phyloP scores from a whole-genome alignment of 768 basidiomycete genomes.

The Coprinopsis sp. region DNA sequence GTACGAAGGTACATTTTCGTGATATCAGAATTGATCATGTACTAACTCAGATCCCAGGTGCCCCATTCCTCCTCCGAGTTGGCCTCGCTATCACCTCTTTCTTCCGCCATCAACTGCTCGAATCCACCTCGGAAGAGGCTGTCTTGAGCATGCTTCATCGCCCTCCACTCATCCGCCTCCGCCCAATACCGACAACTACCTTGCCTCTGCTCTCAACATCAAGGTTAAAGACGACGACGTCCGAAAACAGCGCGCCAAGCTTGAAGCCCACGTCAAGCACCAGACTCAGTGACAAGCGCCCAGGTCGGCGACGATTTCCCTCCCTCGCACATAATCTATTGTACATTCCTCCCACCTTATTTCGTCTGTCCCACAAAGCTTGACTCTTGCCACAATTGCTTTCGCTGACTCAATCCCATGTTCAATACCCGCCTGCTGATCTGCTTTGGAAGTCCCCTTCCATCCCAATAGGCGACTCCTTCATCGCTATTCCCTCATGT shows the following conservation, averaged over 20 bases:
- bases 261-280: slow-evolving; percentile 68
- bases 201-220: slow-evolving; percentile 55
- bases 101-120: slow-evolving; percentile 55
- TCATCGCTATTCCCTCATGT: too few relatives aligned
- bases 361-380: too few relatives aligned
- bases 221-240: slow-evolving; percentile 80
- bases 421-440: too few relatives aligned
- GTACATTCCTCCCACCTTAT: background rate
- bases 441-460: too few relatives aligned
- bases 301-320: slow-evolving; percentile 24
- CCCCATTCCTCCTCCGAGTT: slow-evolving; percentile 70
- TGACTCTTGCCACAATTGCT: too few relatives aligned
- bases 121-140: slow-evolving; percentile 41
- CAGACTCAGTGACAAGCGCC: slow-evolving; percentile 45
- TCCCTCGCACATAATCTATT: slow-evolving; percentile 18
- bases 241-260: slow-evolving; percentile 67
- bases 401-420: too few relatives aligned
- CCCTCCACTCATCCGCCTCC: slow-evolving; percentile 50
- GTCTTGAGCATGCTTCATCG: slow-evolving; percentile 44
- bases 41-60: slow-evolving; percentile 37
- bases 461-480: too few relatives aligned
- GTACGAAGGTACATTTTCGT: slow-evolving; percentile 60
- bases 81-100: slow-evolving; percentile 61
- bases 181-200: slow-evolving; percentile 53
- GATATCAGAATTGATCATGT: background rate